Conservation (phyloP, 1,284 basidiomycete species). For the Phaffia rhodozyma region DNA sequence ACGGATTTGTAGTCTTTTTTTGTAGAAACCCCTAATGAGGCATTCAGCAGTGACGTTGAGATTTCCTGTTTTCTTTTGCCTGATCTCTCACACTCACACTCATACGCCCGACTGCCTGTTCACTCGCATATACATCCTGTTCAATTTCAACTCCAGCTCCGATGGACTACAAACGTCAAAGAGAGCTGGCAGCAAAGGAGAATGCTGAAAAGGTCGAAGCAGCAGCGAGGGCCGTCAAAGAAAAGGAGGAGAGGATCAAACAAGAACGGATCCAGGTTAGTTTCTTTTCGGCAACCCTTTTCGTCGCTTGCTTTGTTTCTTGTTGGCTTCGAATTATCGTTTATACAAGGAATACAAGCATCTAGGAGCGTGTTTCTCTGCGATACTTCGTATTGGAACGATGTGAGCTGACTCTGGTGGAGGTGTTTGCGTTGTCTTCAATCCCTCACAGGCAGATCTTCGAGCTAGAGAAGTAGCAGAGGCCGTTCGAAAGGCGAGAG, state of each 20-base stretch:
- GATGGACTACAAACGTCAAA: slow-evolving; percentile 10
- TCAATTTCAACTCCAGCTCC: too few species aligned
- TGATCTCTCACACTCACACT: too few species aligned
- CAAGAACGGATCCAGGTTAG: slow-evolving; percentile 9
- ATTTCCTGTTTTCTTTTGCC: too few species aligned
- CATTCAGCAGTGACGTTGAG: too few species aligned
- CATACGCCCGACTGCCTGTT: too few species aligned
- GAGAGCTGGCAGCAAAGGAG: slow-evolving; percentile 2
- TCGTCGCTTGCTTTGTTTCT: neutral
- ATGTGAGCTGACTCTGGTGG: neutral
- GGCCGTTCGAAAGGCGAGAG: neutral
- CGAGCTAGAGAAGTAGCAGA: slow-evolving; percentile 2
- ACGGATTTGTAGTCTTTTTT: too few species aligned
- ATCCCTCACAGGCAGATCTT: neutral
- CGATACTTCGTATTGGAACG: neutral
- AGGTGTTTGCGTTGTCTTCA: neutral
- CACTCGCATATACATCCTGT: too few species aligned
- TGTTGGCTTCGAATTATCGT: too few species aligned
- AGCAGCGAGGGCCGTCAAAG: slow-evolving; percentile 5
- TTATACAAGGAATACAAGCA: too few species aligned
- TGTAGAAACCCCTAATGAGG: too few species aligned
- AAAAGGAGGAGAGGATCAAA: slow-evolving; percentile 11
- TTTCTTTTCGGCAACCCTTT: too few species aligned
- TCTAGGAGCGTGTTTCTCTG: neutral
- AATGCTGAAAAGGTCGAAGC: neutral